Evolutionary conservation across 2,329 filamentous ascomycete genomes (phyloP).

Genomic region (Orbilia quercus): DNA sequence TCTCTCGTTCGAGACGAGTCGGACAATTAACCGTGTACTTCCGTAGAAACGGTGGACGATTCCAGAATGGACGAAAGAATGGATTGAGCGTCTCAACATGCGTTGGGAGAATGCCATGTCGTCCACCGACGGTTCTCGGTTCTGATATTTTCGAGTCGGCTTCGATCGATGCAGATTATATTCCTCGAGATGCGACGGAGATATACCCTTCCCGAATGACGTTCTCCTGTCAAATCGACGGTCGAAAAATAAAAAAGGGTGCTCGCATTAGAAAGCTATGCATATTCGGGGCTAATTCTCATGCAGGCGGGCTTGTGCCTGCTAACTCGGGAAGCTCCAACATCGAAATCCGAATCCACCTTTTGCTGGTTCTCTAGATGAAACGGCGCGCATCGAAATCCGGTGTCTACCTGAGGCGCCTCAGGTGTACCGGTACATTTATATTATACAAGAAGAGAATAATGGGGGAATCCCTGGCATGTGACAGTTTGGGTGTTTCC

Average conservation of each 20-base stretch:
- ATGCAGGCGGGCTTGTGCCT: conserved; percentile 6
- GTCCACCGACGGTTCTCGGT: neutral
- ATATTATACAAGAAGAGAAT: too few relatives aligned
- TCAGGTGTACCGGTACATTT: neutral
- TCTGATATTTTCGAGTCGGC: neutral
- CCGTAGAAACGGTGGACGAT: neutral
- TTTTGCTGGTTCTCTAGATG: neutral
- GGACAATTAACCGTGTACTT: too few relatives aligned
- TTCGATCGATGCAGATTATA: too few relatives aligned
- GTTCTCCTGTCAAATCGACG: neutral
- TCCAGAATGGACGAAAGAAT: conserved; percentile 1
- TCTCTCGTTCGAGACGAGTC: neutral
- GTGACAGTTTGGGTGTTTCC: conserved; percentile 3
- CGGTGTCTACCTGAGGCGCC: neutral
- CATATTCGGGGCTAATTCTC: neutral
- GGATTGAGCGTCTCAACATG: conserved; percentile 3
- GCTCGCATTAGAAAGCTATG: conserved; percentile 2
- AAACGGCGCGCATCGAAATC: conserved; percentile 2
- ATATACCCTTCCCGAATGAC: neutral
- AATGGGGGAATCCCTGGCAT: neutral
- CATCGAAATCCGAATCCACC: neutral
- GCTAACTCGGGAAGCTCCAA: conserved; percentile 29
- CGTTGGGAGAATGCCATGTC: neutral
- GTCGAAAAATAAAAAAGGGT: neutral
- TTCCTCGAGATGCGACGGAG: neutral